These are phyloP conservation scores for Letharia columbiana DNA, from an alignment of 495 filamentous ascomycete species.

Conservation along the genomic window DNA sequence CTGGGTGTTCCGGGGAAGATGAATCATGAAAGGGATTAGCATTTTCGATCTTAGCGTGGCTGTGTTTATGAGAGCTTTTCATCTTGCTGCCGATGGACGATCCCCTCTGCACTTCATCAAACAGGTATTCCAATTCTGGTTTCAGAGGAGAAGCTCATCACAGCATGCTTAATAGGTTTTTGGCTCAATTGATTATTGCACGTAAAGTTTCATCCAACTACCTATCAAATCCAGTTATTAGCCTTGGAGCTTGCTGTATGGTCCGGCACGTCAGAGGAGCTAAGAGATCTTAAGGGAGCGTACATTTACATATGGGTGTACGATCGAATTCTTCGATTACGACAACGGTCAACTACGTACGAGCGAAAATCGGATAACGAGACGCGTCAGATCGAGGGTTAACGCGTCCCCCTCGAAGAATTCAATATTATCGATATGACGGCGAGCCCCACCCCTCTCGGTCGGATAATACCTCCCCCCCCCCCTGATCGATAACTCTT, in stretches of 20 bases:
- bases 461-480: too few species aligned
- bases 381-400: too few species aligned
- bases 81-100: neutral
- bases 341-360: too few species aligned
- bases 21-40: neutral
- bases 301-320: too few species aligned
- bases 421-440: too few species aligned
- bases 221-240: neutral
- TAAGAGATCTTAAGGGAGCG: too few species aligned
- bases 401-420: too few species aligned
- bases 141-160: neutral
- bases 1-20: neutral
- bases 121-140: neutral
- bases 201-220: neutral
- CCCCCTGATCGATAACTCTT: too few species aligned
- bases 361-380: too few species aligned
- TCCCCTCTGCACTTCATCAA: neutral
- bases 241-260: neutral
- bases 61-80: neutral
- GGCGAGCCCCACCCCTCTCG: too few species aligned
- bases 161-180: neutral
- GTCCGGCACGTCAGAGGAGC: too few species aligned
- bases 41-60: constrained; percentile 5
- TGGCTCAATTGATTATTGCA: neutral
- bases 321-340: too few species aligned